phyloP scores from a whole-genome alignment of 129 eudicot species.

The Tanacetum coccineum region DNA sequence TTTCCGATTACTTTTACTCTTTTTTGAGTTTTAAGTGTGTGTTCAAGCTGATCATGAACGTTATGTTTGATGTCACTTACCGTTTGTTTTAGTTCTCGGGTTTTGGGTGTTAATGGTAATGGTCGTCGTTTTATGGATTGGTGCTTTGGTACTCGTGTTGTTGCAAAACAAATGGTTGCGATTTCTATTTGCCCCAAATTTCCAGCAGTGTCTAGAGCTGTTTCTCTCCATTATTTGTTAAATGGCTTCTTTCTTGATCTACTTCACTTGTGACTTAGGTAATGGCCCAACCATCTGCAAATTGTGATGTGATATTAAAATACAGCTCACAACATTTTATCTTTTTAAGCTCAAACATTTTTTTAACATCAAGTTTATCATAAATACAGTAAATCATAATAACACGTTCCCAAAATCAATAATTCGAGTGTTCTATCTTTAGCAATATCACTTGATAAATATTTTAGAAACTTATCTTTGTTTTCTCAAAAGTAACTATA shows the following conservation, averaged over 20 bases:
- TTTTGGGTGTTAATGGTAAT: constrained; percentile 32
- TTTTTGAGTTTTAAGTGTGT: constrained; percentile 50
- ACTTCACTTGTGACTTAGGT: constrained; percentile 38
- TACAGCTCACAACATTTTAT: constrained; percentile 11
- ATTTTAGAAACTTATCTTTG: neutral
- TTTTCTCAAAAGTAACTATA: constrained; percentile 11
- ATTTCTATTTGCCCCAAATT: constrained; percentile 41
- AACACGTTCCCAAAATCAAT: too few relatives aligned
- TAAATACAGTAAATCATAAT: too few relatives aligned
- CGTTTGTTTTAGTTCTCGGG: constrained; percentile 59
- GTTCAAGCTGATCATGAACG: constrained; percentile 60
- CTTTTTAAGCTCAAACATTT: constrained; percentile 21
- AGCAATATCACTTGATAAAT: neutral
- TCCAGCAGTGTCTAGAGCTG: constrained; percentile 59
- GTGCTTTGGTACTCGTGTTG: constrained; percentile 44
- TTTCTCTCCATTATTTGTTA: constrained; percentile 69
- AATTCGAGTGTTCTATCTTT: neutral
- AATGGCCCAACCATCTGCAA: constrained; percentile 54
- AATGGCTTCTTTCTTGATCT: constrained; percentile 45
- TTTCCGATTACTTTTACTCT: constrained; percentile 53
- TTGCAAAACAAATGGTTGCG: constrained; percentile 31
- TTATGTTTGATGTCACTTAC: constrained; percentile 74
- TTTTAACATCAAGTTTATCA: constrained; percentile 12
- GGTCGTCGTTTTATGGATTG: constrained; percentile 34
- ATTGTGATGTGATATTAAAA: constrained; percentile 4